These are phyloP conservation scores for Antitrichia curtipendula DNA, from an alignment of 225 moss, liverwort and hornwort species.

Conservation along the genomic window DNA sequence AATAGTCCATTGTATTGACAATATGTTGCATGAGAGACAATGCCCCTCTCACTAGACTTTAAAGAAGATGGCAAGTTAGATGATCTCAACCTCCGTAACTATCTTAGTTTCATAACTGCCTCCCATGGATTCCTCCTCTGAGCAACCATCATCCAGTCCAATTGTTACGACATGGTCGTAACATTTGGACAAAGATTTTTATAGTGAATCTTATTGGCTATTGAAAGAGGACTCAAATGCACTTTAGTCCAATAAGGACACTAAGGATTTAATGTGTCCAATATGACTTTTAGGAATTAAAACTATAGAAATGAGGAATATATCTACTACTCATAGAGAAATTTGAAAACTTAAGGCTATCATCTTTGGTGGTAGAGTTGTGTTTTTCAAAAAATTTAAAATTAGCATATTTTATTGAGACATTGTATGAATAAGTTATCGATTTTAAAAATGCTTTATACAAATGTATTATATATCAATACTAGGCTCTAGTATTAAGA, in stretches of 20 bases:
- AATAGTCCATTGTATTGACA: too few species aligned
- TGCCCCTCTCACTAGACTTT: too few species aligned
- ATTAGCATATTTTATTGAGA: background rate
- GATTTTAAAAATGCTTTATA: background rate
- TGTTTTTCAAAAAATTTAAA: background rate
- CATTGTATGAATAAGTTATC: background rate
- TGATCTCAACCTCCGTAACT: too few species aligned
- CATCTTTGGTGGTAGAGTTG: rapidly evolving
- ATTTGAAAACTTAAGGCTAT: background rate
- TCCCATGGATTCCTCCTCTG: too few species aligned
- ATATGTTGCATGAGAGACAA: too few species aligned
- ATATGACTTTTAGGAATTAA: too few species aligned
- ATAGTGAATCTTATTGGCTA: background rate
- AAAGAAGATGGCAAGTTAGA: too few species aligned
- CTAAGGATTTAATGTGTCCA: too few species aligned
- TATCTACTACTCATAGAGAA: background rate
- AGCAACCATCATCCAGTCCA: too few species aligned
- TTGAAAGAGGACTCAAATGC: background rate
- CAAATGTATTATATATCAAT: background rate
- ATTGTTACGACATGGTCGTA: too few species aligned
- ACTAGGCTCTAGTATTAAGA: background rate
- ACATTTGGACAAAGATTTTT: too few species aligned
- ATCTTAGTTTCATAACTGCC: too few species aligned
- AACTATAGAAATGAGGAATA: background rate
- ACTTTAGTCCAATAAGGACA: background rate